Conservation (phyloP, 1,139 yeast genomes). For the Taphrina betulina region DNA sequence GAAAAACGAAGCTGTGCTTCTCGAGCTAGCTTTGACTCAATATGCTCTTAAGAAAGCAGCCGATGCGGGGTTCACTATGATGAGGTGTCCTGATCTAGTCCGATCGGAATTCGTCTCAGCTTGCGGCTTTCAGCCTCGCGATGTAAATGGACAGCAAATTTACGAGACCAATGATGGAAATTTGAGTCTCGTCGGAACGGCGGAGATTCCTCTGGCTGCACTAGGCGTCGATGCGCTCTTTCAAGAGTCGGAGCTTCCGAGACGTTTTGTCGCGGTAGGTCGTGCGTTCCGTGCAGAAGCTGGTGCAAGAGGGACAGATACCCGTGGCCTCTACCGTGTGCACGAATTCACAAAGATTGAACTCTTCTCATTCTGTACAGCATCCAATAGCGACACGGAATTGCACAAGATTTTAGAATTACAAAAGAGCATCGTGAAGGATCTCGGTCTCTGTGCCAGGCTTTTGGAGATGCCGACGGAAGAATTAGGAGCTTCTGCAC, state of each 20-base stretch:
- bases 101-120: slow-evolving; percentile 74
- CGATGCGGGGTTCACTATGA: slow-evolving; percentile 63
- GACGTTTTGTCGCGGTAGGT: slow-evolving; percentile 73
- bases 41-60: slow-evolving; percentile 71
- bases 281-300: slow-evolving; percentile 95
- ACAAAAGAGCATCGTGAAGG: slow-evolving; percentile 63
- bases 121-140: slow-evolving; percentile 95
- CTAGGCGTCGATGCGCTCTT: slow-evolving; percentile 49
- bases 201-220: slow-evolving; percentile 93
- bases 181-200: slow-evolving; percentile 83
- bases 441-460: slow-evolving; percentile 75
- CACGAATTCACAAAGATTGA: slow-evolving; percentile 99
- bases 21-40: slow-evolving; percentile 87
- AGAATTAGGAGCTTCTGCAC: slow-evolving; percentile 93
- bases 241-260: slow-evolving; percentile 50
- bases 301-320: slow-evolving; percentile 91
- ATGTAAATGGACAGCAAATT: slow-evolving; percentile 82
- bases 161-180: slow-evolving; percentile 55
- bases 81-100: slow-evolving; percentile 83
- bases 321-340: slow-evolving; percentile 88
- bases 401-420: slow-evolving; percentile 62
- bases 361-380: slow-evolving; percentile 68
- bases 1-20: slow-evolving; percentile 77
- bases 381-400: slow-evolving; percentile 47
- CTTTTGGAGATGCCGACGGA: slow-evolving; percentile 85